These are phyloP conservation scores for Metschnikowia kunwiensis DNA, from an alignment of 805 yeast genomes.

Conservation along the genomic window DNA sequence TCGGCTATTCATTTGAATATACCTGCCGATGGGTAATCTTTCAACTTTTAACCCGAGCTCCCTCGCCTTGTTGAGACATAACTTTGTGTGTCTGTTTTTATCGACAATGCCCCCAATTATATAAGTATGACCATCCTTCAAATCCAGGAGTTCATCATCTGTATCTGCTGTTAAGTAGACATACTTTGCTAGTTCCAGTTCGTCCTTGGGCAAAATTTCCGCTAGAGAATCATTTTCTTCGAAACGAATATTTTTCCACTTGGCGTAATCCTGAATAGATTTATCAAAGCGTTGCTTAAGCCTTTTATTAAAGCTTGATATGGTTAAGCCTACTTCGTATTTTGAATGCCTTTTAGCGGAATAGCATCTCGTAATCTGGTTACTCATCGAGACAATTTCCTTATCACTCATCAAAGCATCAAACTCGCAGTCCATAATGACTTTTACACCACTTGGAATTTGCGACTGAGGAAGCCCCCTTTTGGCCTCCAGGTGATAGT, in stretches of 20 bases:
- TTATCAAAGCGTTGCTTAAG: constrained; percentile 67
- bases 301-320: constrained; percentile 64
- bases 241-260: constrained; percentile 68
- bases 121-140: constrained; percentile 71
- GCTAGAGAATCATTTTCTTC: constrained; percentile 31
- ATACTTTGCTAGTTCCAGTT: constrained; percentile 37
- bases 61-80: constrained; percentile 81
- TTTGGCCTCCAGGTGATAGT: constrained; percentile 24
- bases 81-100: constrained; percentile 79
- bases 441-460: constrained; percentile 43
- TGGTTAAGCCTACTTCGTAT: constrained; percentile 53
- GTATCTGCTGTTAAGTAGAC: constrained; percentile 88
- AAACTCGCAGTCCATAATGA: constrained; percentile 86
- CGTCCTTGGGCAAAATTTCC: constrained; percentile 26
- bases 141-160: constrained; percentile 57
- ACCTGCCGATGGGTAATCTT: constrained; percentile 83
- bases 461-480: constrained; percentile 45
- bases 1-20: constrained; percentile 77
- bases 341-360: constrained; percentile 67
- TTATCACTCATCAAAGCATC: constrained; percentile 85
- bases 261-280: constrained; percentile 52
- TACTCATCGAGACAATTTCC: constrained; percentile 63
- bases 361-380: constrained; percentile 80
- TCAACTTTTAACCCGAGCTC: constrained; percentile 67
- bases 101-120: constrained; percentile 96